Percentiles rank a stretch among this genome's conserved stretches.
These are phyloP conservation scores for Globisporangium yorkense DNA, from an alignment of 352 stramenopile species.

Conservation along the genomic window DNA sequence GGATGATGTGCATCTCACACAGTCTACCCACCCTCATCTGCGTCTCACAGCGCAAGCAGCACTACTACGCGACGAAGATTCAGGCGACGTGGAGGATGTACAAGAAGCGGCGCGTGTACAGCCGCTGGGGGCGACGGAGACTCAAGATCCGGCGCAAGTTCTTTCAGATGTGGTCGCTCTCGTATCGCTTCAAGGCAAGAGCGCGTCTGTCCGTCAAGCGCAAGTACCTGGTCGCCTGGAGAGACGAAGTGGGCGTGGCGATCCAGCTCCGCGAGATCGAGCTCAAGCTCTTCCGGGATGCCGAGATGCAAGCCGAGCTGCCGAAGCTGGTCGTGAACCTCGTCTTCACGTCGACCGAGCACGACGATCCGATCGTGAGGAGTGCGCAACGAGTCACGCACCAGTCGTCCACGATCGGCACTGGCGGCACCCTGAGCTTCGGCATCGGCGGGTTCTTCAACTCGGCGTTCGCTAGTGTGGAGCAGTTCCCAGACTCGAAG, in stretches of 20 bases:
- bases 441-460: constrained; percentile 31
- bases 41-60: constrained; percentile 16
- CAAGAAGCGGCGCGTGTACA: constrained; percentile 25
- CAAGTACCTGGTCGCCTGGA: constrained; percentile 41
- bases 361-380: not conserved
- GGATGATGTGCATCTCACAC: too few relatives aligned
- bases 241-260: constrained; percentile 31
- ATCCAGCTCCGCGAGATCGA: constrained; percentile 54
- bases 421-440: not conserved
- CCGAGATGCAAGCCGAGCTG: constrained; percentile 38
- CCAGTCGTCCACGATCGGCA: not conserved
- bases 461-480: constrained; percentile 41
- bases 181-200: constrained; percentile 27
- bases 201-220: constrained; percentile 26
- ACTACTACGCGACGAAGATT: constrained; percentile 25
- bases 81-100: constrained; percentile 61
- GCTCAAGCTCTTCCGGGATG: constrained; percentile 50
- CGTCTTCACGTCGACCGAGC: constrained; percentile 45
- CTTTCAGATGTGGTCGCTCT: constrained; percentile 48
- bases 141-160: constrained; percentile 21
- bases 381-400: not conserved
- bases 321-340: constrained; percentile 65
- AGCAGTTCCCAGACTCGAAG: constrained; percentile 17
- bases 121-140: constrained; percentile 35
- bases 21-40: too few relatives aligned